Base-by-base conservation (phyloP, 1,139 yeast species). In the Eremothecium cymbalariae region DNA sequence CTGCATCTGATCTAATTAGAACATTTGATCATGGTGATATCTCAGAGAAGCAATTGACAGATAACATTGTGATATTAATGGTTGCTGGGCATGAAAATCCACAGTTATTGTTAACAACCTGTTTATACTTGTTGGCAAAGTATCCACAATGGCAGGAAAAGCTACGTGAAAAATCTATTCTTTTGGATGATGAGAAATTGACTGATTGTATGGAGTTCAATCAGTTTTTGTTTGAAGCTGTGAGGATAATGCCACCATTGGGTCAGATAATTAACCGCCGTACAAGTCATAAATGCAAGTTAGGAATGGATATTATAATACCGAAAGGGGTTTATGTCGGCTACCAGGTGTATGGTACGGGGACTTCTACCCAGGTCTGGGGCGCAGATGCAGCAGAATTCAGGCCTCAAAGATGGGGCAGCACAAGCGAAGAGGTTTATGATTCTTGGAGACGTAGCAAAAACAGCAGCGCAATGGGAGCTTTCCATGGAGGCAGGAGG, bases 51-150 rank as follows among this genome's bases (percentile, higher is more conserved):
- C 79, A 74, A 44, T 64, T 72, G 40, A 53, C 63, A 2, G 81
- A 75, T 47, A 75, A 75, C 51, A 64, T 73, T n/a, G 68, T 73
- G 12, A 74, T 75, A 18, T 57, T 73, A 2, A 58, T 74, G 56
- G 71, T 75, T 30, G 68, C 82, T 0, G 81, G 81, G 0, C 81
- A 75, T 51, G 82, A 75, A 44, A 75, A 75, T 40, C 82, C 82
- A 0, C 74, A 72, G 40, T 48, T 75, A 14, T 53, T 74, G 11
- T 49, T 74, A 44, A 64, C 70, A 1, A 70, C 78, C 0, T 46
- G 70, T 3, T 46, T 75, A 6, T 74, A 66, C 42, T 49, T 71
- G 7, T 46, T 74, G 22, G 71, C 72, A 2, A 73, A 72, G 40
- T 36, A 57, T 37, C 46, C 55, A 32, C 31, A 45, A 0, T 49